Conservation (phyloP, 1,139 yeast genomes). For the Geotrichum restrictum region DNA sequence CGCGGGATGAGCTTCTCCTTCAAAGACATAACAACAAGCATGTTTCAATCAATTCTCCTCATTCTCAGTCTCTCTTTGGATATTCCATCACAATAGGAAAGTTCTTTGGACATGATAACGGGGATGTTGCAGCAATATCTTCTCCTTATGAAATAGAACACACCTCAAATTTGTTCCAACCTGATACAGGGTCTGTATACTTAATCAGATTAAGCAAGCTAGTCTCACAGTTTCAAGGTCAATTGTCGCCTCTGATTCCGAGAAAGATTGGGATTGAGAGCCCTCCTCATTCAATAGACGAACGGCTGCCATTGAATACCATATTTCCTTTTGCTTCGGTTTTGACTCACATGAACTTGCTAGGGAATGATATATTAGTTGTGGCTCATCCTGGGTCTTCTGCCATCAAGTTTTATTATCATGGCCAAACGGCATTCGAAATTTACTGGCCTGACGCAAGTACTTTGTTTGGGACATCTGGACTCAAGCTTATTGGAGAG, state of each 20-base stretch:
- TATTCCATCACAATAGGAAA: constrained; percentile 42
- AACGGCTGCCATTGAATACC: constrained; percentile 23
- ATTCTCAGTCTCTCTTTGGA: constrained; percentile 39
- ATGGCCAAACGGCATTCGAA: constrained; percentile 27
- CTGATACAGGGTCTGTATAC: constrained; percentile 16
- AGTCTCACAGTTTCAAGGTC: neutral
- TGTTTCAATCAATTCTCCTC: neutral
- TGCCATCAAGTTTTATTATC: constrained; percentile 32
- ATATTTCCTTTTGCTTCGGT: constrained; percentile 34
- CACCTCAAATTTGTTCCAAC: neutral
- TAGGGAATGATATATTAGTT: constrained; percentile 30
- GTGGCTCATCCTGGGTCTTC: constrained; percentile 40
- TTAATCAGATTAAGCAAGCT: constrained; percentile 2
- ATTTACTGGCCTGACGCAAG: constrained; percentile 27
- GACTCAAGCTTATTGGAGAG: constrained; percentile 41
- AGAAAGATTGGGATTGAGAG: neutral
- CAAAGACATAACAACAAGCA: neutral
- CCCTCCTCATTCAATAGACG: neutral
- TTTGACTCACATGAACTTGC: constrained; percentile 26
- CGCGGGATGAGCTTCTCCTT: neutral
- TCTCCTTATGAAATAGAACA: constrained; percentile 45
- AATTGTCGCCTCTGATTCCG: neutral
- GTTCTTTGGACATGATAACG: constrained; percentile 36
- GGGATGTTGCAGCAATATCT: constrained; percentile 45
- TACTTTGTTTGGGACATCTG: constrained; percentile 39